Evolutionary conservation across 2,329 filamentous ascomycete species (phyloP), one percentile per base, ranked within the genome.

Genomic region (Chaetothyriales sp.): DNA sequence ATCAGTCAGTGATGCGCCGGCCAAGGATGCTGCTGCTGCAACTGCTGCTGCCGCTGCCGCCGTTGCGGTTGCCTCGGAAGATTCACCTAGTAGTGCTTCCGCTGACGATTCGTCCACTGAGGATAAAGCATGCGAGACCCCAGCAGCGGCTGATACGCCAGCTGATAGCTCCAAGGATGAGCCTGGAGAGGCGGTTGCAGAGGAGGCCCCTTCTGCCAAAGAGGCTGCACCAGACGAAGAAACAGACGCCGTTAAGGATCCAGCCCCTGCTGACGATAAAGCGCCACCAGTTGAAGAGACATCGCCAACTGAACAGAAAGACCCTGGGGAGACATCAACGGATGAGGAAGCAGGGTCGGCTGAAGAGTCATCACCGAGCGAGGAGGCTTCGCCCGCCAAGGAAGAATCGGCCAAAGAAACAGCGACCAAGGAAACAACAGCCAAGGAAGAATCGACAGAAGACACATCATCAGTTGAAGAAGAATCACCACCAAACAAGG

Each of bases 271-370:
- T 15, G 43, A 53, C 10, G 50, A 48, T 19, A 52, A 56, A 6
- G 56, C 59, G 15, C 49, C 55, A 43, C 39, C 52, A 50, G 36
- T 42, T 46, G 52, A 55, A 46, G 52, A 56, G 43, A 8, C 12
- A 36, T 10, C 28, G 12, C 28, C 28, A 10, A 36, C 28, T 5
- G 12, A 36, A 36, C 4, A 25, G 22, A 25, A 25, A 25, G 3
- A 25, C 22, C 3, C 22, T 6, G 22, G 6, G 6, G 22, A 25
- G 22, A 6, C 22, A 25, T 25, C 22, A 25, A 25, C 22, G 6
- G 22, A 25, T 25, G 22, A 25, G 6, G 22, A 25, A 25, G 3
- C 22, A 25, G 22, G 6, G 6, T 25, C 22, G 22, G 22, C 6
- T 6, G 22, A 6, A 25, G 22, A 25, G 22, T 25, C 22, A 25